phyloP scores from a whole-genome alignment of 495 filamentous ascomycete genomes.

The Elasticomyces elasticus region DNA sequence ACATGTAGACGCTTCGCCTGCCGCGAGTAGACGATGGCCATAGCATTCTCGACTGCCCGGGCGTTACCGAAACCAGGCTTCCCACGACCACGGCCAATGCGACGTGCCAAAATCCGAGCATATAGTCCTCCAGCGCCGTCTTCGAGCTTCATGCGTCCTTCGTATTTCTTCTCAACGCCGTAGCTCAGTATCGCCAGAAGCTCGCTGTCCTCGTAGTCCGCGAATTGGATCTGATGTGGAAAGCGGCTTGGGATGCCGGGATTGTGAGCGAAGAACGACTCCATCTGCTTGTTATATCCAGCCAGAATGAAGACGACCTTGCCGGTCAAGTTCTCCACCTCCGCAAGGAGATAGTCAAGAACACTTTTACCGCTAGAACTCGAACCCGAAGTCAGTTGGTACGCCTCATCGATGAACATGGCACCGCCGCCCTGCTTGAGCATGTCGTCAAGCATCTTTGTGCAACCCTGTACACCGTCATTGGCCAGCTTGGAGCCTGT shows the following conservation, averaged over 20 bases:
- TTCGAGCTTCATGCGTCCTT: constrained; percentile 48
- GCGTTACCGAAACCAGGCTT: constrained; percentile 66
- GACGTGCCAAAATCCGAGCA: constrained; percentile 50
- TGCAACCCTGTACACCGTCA: constrained; percentile 46
- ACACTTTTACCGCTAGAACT: constrained; percentile 47
- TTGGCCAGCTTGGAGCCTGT: constrained; percentile 60
- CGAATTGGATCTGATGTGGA: constrained; percentile 54
- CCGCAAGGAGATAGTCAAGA: constrained; percentile 63
- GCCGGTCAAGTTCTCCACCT: constrained; percentile 64
- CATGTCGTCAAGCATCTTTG: constrained; percentile 50
- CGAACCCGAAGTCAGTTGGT: constrained; percentile 46
- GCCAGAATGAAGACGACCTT: constrained; percentile 70
- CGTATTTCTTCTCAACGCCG: constrained; percentile 42
- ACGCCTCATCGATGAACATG: constrained; percentile 67
- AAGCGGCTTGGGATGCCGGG: constrained; percentile 65
- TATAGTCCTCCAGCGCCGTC: constrained; percentile 53
- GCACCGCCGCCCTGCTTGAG: constrained; percentile 52
- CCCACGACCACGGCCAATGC: constrained; percentile 53
- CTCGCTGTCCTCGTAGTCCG: constrained; percentile 60
- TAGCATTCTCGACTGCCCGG: constrained; percentile 51
- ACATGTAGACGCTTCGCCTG: constrained; percentile 48
- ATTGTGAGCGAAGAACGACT: constrained; percentile 69
- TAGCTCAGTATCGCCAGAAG: constrained; percentile 46
- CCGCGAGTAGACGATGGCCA: constrained; percentile 44
- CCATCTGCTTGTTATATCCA: constrained; percentile 71